Percentiles rank a stretch among this genome's conserved stretches.
Conservation (phyloP, 495 filamentous ascomycete genomes). For the Neurospora sp. region DNA sequence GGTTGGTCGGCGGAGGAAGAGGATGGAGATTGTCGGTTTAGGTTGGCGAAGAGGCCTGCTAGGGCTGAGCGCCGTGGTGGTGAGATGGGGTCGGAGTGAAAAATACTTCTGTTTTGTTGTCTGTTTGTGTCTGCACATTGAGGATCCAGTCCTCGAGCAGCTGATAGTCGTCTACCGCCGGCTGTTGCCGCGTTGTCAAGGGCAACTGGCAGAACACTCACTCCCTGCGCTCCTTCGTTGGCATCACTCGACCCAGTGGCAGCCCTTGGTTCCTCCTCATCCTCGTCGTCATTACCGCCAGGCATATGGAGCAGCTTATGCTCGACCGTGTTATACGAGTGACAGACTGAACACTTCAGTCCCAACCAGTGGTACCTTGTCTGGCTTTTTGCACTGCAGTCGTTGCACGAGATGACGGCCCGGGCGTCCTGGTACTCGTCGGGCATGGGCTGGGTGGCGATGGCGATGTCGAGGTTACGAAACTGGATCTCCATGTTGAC, state of each 20-base stretch:
- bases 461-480: constrained; percentile 74
- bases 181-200: background rate
- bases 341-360: constrained; percentile 75
- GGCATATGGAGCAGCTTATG: constrained; percentile 43
- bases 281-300: constrained; percentile 1
- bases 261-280: constrained; percentile 7
- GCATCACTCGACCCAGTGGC: constrained; percentile 27
- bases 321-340: constrained; percentile 77
- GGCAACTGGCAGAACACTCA: background rate
- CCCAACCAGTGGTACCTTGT: constrained; percentile 93
- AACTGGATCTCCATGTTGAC: constrained; percentile 97
- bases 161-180: background rate
- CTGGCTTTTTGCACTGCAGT: constrained; percentile 77
- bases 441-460: constrained; percentile 88
- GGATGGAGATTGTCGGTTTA: background rate
- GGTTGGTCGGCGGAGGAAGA: background rate
- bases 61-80: background rate
- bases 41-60: background rate
- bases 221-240: background rate
- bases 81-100: background rate
- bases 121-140: background rate
- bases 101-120: background rate
- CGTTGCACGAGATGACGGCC: constrained; percentile 83
- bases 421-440: constrained; percentile 66
- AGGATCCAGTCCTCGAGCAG: background rate